These are phyloP conservation scores for Grosmannia serpens DNA, from an alignment of 2,329 filamentous ascomycete species.

Conservation along the genomic window DNA sequence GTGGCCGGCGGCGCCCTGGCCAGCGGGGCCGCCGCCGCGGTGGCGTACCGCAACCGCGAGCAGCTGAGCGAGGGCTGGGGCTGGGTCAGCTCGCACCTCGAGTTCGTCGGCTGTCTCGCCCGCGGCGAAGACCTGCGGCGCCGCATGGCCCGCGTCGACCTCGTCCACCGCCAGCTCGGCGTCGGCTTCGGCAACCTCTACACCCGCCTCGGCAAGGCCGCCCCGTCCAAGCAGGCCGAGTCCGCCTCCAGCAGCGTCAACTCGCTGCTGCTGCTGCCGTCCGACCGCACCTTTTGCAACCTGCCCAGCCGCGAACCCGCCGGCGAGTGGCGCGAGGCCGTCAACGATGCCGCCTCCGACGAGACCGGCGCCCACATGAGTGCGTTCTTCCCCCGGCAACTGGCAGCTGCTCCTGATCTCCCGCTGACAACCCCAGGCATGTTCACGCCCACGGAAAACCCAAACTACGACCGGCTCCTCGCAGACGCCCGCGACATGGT, in stretches of 20 bases:
- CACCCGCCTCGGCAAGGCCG: slow-evolving; percentile 62
- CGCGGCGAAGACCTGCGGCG: slow-evolving; percentile 71
- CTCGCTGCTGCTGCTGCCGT: slow-evolving; percentile 40
- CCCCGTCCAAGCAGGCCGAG: not conserved
- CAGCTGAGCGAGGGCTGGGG: slow-evolving; percentile 63
- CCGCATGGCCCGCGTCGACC: slow-evolving; percentile 57
- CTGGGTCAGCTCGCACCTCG: slow-evolving; percentile 83
- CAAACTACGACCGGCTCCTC: slow-evolving; percentile 58
- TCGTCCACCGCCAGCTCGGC: slow-evolving; percentile 49
- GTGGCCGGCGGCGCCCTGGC: slow-evolving; percentile 61
- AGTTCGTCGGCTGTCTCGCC: slow-evolving; percentile 84
- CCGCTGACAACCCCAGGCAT: slow-evolving; percentile 35
- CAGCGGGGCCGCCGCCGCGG: slow-evolving; percentile 56
- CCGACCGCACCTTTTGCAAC: slow-evolving; percentile 79
- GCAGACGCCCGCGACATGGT: slow-evolving; percentile 55
- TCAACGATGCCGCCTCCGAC: slow-evolving; percentile 70
- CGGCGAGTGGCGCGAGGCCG: slow-evolving; percentile 52
- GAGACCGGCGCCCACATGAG: slow-evolving; percentile 73
- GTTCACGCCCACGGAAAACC: slow-evolving; percentile 63
- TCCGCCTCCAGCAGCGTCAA: not conserved
- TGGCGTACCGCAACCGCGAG: slow-evolving; percentile 76
- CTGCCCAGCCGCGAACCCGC: slow-evolving; percentile 43
- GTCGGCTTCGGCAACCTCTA: slow-evolving; percentile 82
- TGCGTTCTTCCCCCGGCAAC: slow-evolving; percentile 25
- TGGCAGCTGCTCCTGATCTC: too few relatives aligned